Percentiles rank a stretch among this genome's conserved stretches.
Conservation (phyloP, 2,329 filamentous ascomycete genomes). For the Fusarium zealandicum region DNA sequence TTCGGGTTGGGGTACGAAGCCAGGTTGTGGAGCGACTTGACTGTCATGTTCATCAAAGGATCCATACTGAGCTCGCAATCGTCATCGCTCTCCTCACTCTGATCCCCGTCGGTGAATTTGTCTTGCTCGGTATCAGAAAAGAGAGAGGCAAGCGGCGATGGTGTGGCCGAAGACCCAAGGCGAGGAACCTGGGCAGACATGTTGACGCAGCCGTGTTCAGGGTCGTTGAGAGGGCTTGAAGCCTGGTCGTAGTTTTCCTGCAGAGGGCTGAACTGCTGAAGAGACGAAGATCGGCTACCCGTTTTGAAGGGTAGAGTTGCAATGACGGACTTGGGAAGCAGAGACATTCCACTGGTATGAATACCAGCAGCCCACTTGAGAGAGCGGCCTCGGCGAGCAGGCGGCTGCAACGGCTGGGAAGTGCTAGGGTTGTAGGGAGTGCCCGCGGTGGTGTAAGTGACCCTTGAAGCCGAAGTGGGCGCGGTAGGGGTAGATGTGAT, state of each 20-base stretch:
- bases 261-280: conserved; percentile 57
- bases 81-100: conserved; percentile 42
- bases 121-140: conserved; percentile 28
- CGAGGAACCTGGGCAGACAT: conserved; percentile 40
- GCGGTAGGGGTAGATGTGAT: conserved; percentile 33
- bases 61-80: conserved; percentile 42
- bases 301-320: conserved; percentile 46
- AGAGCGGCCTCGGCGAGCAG: conserved; percentile 58
- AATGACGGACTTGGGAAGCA: conserved; percentile 49
- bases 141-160: conserved; percentile 29
- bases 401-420: conserved; percentile 57
- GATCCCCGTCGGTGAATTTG: conserved; percentile 30
- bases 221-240: conserved; percentile 49
- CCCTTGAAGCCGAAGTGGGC: conserved; percentile 38
- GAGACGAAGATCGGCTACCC: conserved; percentile 21
- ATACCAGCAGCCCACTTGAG: conserved; percentile 50
- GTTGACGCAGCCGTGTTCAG: conserved; percentile 36
- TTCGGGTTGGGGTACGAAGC: conserved; percentile 64
- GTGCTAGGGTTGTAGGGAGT: conserved; percentile 60
- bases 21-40: conserved; percentile 60
- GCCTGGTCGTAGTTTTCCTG: conserved; percentile 64
- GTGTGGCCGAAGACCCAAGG: conserved; percentile 41
- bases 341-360: conserved; percentile 43
- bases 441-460: conserved; percentile 64
- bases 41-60: conserved; percentile 49